Conservation (phyloP, 1,284 basidiomycete species). For the Pseudozyma tsukubaensis region DNA sequence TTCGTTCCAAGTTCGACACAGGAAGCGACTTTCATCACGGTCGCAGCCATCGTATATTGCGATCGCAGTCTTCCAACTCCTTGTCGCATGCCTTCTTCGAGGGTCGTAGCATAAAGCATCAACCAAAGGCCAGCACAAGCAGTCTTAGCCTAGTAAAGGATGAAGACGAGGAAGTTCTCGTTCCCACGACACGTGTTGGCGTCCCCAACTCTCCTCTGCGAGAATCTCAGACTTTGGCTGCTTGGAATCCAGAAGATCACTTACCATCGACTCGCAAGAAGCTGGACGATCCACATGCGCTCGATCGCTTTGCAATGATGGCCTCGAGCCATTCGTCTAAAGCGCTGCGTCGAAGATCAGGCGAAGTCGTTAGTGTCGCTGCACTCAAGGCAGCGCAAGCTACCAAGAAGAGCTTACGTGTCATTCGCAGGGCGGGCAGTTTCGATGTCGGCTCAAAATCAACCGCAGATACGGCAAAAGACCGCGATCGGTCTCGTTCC, state of each 20-base stretch:
- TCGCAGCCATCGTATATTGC: conserved; percentile 27
- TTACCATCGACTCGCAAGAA: conserved; percentile 22
- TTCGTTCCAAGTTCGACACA: conserved; percentile 20
- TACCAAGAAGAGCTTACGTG: conserved; percentile 36
- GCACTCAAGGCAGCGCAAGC: conserved; percentile 38
- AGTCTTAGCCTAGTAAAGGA: conserved; percentile 42
- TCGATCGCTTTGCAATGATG: conserved; percentile 33
- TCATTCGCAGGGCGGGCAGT: conserved; percentile 43
- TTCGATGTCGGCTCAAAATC: conserved; percentile 39
- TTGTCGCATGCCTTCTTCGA: conserved; percentile 38
- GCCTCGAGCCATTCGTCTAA: conserved; percentile 21
- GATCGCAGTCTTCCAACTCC: conserved; percentile 38
- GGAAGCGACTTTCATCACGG: conserved; percentile 5
- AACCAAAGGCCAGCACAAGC: conserved; percentile 25
- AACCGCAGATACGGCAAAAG: conserved; percentile 1
- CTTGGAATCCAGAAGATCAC: conserved; percentile 12
- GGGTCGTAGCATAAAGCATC: conserved; percentile 21
- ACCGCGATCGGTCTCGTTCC: conserved; percentile 30
- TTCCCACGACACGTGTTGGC: background rate
- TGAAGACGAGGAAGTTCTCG: conserved; percentile 20
- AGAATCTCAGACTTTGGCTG: conserved; percentile 21
- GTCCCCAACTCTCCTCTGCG: conserved; percentile 26
- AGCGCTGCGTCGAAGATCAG: conserved; percentile 34
- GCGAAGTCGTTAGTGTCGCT: conserved; percentile 33
- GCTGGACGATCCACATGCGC: conserved; percentile 21